Base-by-base conservation (phyloP, 441 rosid genomes). In the Manihot esculenta region DNA sequence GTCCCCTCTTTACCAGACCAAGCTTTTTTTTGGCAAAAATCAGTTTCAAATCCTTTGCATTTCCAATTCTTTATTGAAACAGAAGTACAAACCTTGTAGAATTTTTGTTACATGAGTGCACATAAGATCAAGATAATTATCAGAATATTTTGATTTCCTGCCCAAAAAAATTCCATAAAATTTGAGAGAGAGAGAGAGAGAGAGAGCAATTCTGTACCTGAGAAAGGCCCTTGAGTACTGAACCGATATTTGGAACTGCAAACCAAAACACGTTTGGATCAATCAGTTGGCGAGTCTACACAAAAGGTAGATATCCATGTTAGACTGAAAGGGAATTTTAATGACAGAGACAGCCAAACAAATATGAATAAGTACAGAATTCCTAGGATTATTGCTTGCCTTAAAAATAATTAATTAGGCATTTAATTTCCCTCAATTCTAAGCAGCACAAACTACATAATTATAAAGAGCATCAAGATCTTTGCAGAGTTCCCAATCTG, bases 221-320 rank as follows among this genome's bases (percentile, higher is more conserved):
- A 75, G 87, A 76, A 53, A 95, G 86, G 71, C 94, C 96, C 84
- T 94, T 94, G 64, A 92, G 87, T 74, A 92, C 64, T 58, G 91
- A 83, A 65, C 99, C 97, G 47, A 87, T 85, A 81, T 82, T 84
- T 50, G 98, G 99, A 76, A 95, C 84, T 64, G 99, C 85, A 82
- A 95, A 88, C 97, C 97, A 91, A 78, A 91, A 95, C 90, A 87
- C 84, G 82, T 80, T 80, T 71, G 97, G 89, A 76, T 92, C 92
- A 17, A 94, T 88, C 74, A 92, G 85, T 76, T 95, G 99, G 73
- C 92, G 94, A 54, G 91, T 86, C 99, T 95, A 35, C 5, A 35
- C 7, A 76, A 60, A 68, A 80, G 57, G 71, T 17, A 68, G 78
- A 65, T 26, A 66, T 53, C 33, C 44, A 2, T 20, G 62, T 81